phyloP scores from a whole-genome alignment of 371 early-diverging fungal species.

The Rhizopus microsporus region DNA sequence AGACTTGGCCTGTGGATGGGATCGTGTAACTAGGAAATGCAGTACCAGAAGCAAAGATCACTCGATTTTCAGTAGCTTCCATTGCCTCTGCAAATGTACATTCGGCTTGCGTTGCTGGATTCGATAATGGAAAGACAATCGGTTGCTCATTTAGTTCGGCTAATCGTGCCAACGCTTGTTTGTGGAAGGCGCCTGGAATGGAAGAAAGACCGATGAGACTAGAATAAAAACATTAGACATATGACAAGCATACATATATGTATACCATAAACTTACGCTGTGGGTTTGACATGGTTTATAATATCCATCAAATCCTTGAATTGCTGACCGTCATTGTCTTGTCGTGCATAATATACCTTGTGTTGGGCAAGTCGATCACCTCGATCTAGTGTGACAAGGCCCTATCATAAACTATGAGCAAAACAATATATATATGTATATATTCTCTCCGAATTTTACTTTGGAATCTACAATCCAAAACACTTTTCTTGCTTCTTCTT shows the following conservation, averaged over 20 bases:
- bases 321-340: constrained; percentile 76
- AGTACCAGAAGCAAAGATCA: constrained; percentile 96
- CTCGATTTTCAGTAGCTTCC: constrained; percentile 74
- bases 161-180: constrained; percentile 64
- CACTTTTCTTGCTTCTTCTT: constrained; percentile 71
- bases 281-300: constrained; percentile 61
- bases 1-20: constrained; percentile 56
- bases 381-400: constrained; percentile 79
- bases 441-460: constrained; percentile 2
- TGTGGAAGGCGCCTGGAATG: constrained; percentile 70
- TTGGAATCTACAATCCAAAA: constrained; percentile 90
- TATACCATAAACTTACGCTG: constrained; percentile 12
- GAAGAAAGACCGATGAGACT: constrained; percentile 85
- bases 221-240: not conserved
- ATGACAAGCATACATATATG: constrained; percentile 21
- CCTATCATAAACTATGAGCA: constrained; percentile 20
- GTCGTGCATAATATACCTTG: constrained; percentile 79
- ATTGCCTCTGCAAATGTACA: constrained; percentile 92
- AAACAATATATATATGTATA: not conserved
- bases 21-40: constrained; percentile 81
- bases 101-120: constrained; percentile 87
- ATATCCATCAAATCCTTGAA: constrained; percentile 69
- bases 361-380: constrained; percentile 86
- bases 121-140: constrained; percentile 93
- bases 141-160: constrained; percentile 75